A percentile compares a stretch with the other conserved stretches of the same genome.
Conservation (phyloP, 75 land plant genomes). For the Ceratopteris richardii region DNA sequence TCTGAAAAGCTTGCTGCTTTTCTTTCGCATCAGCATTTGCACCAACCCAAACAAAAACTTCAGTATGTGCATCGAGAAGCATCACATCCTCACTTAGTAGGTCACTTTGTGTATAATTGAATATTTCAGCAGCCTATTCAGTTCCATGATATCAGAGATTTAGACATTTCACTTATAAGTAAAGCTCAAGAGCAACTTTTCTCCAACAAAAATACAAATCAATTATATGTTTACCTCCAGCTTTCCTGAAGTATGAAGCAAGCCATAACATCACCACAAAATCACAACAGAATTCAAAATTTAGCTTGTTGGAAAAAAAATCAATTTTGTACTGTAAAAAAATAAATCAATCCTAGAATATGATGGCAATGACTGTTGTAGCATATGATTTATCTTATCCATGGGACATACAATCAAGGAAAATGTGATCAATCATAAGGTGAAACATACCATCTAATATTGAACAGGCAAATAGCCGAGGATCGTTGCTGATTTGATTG, state of each 20-base stretch:
- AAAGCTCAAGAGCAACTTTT: neutral
- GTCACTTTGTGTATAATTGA: conserved; percentile 86
- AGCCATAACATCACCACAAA: neutral
- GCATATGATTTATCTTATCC: too few relatives aligned
- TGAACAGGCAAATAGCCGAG: conserved; percentile 67
- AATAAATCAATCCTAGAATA: too few relatives aligned
- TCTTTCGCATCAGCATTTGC: conserved; percentile 62
- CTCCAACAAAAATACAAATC: neutral
- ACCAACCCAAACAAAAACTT: conserved; percentile 87
- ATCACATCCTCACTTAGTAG: conserved; percentile 85
- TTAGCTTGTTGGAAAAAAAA: neutral
- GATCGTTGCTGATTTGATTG: conserved; percentile 60
- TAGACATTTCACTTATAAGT: neutral
- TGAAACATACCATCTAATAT: conserved; percentile 47
- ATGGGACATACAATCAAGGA: too few relatives aligned
- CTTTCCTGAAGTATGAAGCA: neutral
- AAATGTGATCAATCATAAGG: too few relatives aligned
- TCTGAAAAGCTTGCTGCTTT: conserved; percentile 71
- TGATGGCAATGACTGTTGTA: too few relatives aligned
- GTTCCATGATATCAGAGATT: neutral
- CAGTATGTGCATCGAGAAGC: conserved; percentile 75
- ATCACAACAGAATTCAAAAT: neutral
- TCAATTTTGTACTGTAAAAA: too few relatives aligned
- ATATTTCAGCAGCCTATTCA: conserved; percentile 50
- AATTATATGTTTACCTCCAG: neutral